These are phyloP conservation scores for Sclerotinia glacialis DNA, from an alignment of 2,329 filamentous ascomycete species.

Conservation along the genomic window DNA sequence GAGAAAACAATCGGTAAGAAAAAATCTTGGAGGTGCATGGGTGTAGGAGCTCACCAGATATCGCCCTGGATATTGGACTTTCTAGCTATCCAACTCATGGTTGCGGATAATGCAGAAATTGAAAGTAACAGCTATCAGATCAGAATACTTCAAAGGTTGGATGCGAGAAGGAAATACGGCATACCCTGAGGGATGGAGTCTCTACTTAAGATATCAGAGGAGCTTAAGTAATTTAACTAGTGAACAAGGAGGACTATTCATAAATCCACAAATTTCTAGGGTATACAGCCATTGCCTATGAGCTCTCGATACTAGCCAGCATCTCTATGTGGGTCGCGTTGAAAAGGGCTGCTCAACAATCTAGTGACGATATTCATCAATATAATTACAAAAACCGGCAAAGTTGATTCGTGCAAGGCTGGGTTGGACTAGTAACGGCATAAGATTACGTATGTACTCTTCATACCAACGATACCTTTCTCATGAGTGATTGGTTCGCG, in stretches of 20 bases:
- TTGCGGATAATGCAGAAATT: neutral
- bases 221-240: neutral
- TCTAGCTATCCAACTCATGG: constrained; percentile 6
- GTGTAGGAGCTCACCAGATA: neutral
- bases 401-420: neutral
- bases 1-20: neutral
- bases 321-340: neutral
- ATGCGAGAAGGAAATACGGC: neutral
- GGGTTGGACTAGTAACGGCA: neutral
- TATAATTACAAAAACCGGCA: neutral
- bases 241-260: neutral
- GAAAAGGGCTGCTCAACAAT: neutral
- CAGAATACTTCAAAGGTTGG: neutral
- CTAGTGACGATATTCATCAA: neutral
- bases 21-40: neutral
- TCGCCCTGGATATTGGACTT: constrained; percentile 14
- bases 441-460: neutral
- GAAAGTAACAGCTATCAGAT: neutral
- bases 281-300: neutral
- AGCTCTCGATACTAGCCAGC: neutral
- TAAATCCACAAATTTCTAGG: neutral
- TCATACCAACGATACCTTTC: neutral
- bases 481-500: neutral
- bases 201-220: neutral
- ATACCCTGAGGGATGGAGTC: neutral